phyloP scores from a whole-genome alignment of 176 grass and related monocot genomes.

The Saccharum spontaneum region DNA sequence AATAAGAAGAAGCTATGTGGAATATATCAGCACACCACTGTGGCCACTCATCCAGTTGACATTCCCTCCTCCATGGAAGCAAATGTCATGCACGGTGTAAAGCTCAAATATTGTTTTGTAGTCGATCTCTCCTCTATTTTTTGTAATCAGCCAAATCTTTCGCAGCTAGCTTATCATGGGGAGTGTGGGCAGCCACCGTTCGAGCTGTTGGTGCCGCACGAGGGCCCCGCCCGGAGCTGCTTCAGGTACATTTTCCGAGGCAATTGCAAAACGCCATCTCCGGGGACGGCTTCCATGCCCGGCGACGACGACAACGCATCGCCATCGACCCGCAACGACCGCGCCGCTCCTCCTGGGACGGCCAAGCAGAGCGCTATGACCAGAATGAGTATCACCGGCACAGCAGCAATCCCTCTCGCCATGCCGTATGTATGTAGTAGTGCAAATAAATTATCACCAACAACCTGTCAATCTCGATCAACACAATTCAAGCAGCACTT shows the following conservation, averaged over 20 bases:
- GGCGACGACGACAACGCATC: neutral
- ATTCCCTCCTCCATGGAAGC: neutral
- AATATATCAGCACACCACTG: neutral
- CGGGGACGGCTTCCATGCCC: neutral
- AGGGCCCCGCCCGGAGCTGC: slow-evolving; percentile 22
- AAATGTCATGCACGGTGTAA: neutral
- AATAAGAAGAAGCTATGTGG: neutral
- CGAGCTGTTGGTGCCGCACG: slow-evolving; percentile 42
- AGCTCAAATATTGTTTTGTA: neutral
- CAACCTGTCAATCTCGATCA: neutral
- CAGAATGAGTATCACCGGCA: neutral
- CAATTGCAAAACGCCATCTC: neutral
- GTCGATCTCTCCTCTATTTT: too few species aligned
- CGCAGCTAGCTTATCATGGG: neutral
- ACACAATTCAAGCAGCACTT: neutral
- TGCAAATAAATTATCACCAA: neutral
- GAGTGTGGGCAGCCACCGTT: slow-evolving; percentile 29
- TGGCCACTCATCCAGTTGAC: neutral
- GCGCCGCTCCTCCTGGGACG: neutral
- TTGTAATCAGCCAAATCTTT: neutral
- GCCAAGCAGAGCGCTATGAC: neutral
- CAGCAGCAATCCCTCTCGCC: neutral
- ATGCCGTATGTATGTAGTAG: neutral
- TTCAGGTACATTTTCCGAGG: slow-evolving; percentile 34
- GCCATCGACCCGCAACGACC: neutral